Percentiles rank a stretch among this genome's conserved stretches.
Conservation (phyloP, 306 rosid genomes). For the Gynostemma pentaphyllum region DNA sequence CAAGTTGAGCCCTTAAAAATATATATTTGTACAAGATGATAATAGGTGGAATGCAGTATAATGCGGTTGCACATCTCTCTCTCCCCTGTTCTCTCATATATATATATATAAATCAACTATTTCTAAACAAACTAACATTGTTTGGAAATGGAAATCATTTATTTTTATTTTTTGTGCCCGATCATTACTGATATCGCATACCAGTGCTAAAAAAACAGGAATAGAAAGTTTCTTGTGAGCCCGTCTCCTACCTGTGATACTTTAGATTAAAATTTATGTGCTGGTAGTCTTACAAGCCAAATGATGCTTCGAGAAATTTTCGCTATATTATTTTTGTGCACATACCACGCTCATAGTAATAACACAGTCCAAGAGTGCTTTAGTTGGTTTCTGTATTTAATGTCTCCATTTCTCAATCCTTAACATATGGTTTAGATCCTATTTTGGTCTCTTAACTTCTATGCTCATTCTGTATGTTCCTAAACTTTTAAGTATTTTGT, state of each 20-base stretch:
- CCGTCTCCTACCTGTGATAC: background rate
- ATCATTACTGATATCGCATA: background rate
- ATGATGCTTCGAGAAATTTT: background rate
- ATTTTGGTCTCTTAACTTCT: too few species aligned
- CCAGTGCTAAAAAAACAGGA: background rate
- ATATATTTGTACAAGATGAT: background rate
- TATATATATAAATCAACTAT: background rate
- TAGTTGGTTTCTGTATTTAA: background rate
- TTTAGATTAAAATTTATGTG: background rate
- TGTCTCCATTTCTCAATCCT: background rate
- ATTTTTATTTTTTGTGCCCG: background rate
- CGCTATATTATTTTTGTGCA: background rate
- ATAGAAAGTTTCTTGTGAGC: background rate
- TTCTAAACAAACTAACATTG: background rate
- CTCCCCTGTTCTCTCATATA: background rate
- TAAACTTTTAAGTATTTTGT: too few species aligned
- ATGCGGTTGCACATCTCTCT: background rate
- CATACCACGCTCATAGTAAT: background rate
- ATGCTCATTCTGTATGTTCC: too few species aligned
- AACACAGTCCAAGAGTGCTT: background rate
- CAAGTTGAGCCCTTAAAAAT: background rate
- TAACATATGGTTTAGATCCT: too few species aligned
- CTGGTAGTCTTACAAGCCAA: constrained; percentile 1
- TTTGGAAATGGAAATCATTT: background rate
- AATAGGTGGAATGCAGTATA: background rate